Percentiles rank a stretch among this genome's conserved stretches.
Conservation (phyloP, 1,284 basidiomycete genomes). For the Heterobasidion parviporum region DNA sequence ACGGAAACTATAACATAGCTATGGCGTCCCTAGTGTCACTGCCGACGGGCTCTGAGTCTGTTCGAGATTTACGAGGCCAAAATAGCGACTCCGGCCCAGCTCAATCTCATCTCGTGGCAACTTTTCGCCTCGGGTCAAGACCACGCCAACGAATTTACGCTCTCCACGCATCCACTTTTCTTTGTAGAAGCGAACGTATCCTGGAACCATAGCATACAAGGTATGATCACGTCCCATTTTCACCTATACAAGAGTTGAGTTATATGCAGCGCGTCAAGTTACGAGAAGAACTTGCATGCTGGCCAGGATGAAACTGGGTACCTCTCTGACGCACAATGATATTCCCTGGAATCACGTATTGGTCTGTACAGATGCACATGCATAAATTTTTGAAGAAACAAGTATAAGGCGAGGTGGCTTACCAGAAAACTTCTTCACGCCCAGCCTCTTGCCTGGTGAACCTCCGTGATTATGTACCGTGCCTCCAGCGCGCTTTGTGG, state of each 20-base stretch:
- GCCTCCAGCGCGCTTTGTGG: conserved; percentile 92
- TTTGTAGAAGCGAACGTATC: conserved; percentile 89
- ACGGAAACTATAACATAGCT: background rate
- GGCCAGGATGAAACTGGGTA: conserved; percentile 83
- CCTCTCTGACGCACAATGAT: conserved; percentile 93
- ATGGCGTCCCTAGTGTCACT: background rate
- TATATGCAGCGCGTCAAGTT: conserved; percentile 2
- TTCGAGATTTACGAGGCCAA: conserved; percentile 60
- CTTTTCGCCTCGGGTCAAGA: conserved; percentile 68
- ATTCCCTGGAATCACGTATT: conserved; percentile 86
- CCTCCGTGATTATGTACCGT: conserved; percentile 87
- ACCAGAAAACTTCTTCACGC: conserved; percentile 94
- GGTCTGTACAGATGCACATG: conserved; percentile 42
- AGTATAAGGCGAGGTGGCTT: conserved; percentile 15
- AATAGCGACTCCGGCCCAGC: conserved; percentile 70
- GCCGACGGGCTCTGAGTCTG: background rate
- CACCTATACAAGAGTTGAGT: conserved; percentile 43
- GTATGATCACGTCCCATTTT: conserved; percentile 90
- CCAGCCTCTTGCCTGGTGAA: conserved; percentile 84
- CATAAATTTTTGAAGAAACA: background rate
- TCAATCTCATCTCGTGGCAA: conserved; percentile 73
- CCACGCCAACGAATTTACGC: conserved; percentile 78
- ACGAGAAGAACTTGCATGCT: conserved; percentile 54
- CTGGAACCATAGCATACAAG: conserved; percentile 80
- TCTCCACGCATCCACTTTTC: conserved; percentile 60